Evolutionary conservation across 768 basidiomycete species (phyloP).

Genomic region (Leccinum uliginosum): DNA sequence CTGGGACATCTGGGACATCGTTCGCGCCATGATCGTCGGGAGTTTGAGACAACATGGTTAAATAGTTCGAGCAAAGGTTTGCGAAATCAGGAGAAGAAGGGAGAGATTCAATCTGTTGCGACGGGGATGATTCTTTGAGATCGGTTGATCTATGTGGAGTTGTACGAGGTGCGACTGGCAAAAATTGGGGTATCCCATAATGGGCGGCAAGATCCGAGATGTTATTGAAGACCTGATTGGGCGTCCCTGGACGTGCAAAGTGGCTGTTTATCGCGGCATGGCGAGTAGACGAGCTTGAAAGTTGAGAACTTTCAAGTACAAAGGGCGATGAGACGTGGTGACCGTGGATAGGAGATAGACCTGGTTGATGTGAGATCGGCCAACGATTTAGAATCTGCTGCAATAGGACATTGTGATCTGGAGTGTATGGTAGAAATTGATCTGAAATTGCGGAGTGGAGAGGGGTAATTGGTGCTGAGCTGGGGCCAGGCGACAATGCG

Average conservation of each 20-base stretch:
- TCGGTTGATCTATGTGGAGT: slow-evolving; percentile 40
- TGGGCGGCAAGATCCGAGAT: slow-evolving; percentile 68
- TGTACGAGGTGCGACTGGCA: slow-evolving; percentile 66
- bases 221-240: slow-evolving; percentile 56
- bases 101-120: slow-evolving; percentile 23
- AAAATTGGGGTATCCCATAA: slow-evolving; percentile 71
- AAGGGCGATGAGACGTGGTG: slow-evolving; percentile 35
- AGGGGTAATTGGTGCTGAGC: slow-evolving; percentile 21
- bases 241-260: slow-evolving; percentile 64
- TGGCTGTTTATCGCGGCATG: slow-evolving; percentile 57
- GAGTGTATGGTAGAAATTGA: slow-evolving; percentile 32
- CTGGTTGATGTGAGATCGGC: slow-evolving; percentile 37
- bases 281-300: slow-evolving; percentile 49
- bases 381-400: slow-evolving; percentile 41
- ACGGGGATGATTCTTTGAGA: slow-evolving; percentile 31
- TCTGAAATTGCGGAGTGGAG: slow-evolving; percentile 47
- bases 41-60: slow-evolving; percentile 61
- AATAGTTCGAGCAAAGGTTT: slow-evolving; percentile 55
- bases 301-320: slow-evolving; percentile 47
- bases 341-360: slow-evolving; percentile 37
- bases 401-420: slow-evolving; percentile 43
- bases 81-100: slow-evolving; percentile 35
- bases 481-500: slow-evolving; percentile 43
- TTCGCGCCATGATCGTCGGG: slow-evolving; percentile 37
- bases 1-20: slow-evolving; percentile 32